Evolutionary conservation across 805 yeast genomes (phyloP), one percentile per base, ranked within the genome.

Genomic region (Metschnikowia matae): DNA sequence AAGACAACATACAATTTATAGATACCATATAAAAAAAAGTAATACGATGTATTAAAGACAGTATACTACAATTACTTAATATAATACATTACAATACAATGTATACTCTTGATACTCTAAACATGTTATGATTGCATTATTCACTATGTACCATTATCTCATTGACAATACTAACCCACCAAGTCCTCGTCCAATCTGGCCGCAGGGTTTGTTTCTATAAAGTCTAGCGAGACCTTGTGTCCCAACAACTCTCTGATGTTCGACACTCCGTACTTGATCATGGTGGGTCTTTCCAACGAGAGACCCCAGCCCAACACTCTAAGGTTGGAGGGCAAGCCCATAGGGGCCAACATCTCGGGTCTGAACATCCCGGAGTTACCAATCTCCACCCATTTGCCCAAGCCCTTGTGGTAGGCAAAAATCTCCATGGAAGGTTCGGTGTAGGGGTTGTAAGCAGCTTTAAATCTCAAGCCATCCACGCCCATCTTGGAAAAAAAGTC

Each of bases 321-420:
- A 75, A 95, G 71, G 67, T 89, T 87, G 75, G 85, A 85, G 53
- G 99, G 99, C 64, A 94, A 80, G 34, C 99, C 99, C 98, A 94
- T 92, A 41, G 96, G 76, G 74, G 90, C 97, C 67, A 95, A 79
- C 99, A 94, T 94, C 75, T 94, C 99, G 13, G 99, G 99, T 74
- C 99, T 85, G 80, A 94, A 94, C 96, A 94, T 87, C 70, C 99
- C 99, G 17, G 97, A 90, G 79, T 94, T 94, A 70, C 99, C 99
- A 64, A 94, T 92, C 78, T 94, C 99, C 55, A 94, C 99, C 99
- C 99, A 95, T 70, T 89, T 94, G 61, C 80, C 84, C 62, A 94
- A 80, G 46, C 97, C 97, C 61, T 83, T 84, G 73, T 94, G 99
- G 87, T 89, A 94, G 45, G 97, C 94, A 70, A 86, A 94, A 59